Conservation (phyloP, 192 early-diverging fungal species). For the Haplosporangium gracile region DNA sequence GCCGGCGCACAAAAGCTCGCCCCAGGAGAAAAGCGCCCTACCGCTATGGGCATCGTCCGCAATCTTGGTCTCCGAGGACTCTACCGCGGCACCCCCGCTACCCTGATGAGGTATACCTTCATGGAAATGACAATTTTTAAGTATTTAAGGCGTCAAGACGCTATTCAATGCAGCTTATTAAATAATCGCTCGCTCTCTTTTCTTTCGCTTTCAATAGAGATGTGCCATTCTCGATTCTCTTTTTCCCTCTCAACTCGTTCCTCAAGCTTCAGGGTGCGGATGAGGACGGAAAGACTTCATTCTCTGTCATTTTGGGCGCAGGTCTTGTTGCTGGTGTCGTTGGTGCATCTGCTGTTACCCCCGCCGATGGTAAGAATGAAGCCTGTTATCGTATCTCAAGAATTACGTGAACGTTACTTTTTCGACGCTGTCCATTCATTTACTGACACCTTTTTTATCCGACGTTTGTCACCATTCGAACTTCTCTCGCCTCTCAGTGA, state of each 20-base stretch:
- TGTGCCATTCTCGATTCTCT: conserved; percentile 69
- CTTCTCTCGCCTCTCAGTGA: conserved; percentile 35
- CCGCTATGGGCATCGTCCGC: conserved; percentile 58
- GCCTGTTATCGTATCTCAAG: not conserved
- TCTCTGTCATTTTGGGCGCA: conserved; percentile 68
- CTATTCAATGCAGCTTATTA: not conserved
- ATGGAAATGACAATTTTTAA: not conserved
- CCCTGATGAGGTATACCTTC: conserved; percentile 44
- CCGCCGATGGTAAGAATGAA: conserved; percentile 58
- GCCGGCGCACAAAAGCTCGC: conserved; percentile 42
- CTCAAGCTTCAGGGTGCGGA: conserved; percentile 56
- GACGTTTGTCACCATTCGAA: not conserved
- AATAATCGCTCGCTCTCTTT: not conserved
- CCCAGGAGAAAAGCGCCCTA: conserved; percentile 30
- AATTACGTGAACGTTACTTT: not conserved
- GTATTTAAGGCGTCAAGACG: not conserved
- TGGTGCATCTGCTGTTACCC: conserved; percentile 53
- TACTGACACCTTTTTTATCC: not conserved
- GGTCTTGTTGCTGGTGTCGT: conserved; percentile 61
- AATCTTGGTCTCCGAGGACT: conserved; percentile 60
- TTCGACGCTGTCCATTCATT: not conserved
- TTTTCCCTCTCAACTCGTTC: conserved; percentile 63
- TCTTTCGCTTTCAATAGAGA: conserved; percentile 32
- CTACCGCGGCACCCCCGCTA: conserved; percentile 61
- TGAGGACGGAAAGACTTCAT: conserved; percentile 57